A percentile compares a stretch with the other conserved stretches of the same genome.
Evolutionary conservation across 176 grass and related monocot species (phyloP).

Genomic region (Zizania latifolia): DNA sequence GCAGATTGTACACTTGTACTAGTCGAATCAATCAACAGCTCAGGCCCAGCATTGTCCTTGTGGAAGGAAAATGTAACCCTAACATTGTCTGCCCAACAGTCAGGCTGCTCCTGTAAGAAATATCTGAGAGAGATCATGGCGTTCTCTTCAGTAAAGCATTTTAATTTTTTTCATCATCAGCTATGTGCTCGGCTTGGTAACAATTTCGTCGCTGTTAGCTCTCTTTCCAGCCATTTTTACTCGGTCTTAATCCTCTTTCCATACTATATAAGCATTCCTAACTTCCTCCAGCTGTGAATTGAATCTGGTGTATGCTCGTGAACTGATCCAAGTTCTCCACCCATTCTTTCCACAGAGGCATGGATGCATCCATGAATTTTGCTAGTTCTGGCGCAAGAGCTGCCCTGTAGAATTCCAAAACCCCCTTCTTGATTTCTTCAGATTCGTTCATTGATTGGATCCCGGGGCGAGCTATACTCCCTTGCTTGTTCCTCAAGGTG

Average conservation of each 20-base stretch:
- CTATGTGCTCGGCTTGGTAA: not conserved
- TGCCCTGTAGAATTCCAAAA: conserved; percentile 52
- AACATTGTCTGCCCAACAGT: not conserved
- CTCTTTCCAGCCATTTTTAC: conserved; percentile 32
- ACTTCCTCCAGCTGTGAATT: conserved; percentile 70
- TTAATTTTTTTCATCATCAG: too few relatives aligned
- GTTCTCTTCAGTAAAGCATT: too few relatives aligned
- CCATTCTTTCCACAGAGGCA: conserved; percentile 85
- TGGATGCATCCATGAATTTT: conserved; percentile 53
- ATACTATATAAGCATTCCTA: conserved; percentile 51
- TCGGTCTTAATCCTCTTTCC: conserved; percentile 59
- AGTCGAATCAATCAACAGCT: not conserved
- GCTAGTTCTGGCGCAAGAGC: conserved; percentile 65
- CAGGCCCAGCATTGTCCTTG: too few relatives aligned
- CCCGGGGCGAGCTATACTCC: conserved; percentile 51
- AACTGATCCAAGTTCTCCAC: conserved; percentile 67
- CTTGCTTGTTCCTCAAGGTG: conserved; percentile 38
- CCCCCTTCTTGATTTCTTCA: conserved; percentile 40
- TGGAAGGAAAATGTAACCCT: too few relatives aligned
- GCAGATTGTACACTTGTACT: not conserved
- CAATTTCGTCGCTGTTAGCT: not conserved
- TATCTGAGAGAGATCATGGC: not conserved
- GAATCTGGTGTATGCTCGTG: conserved; percentile 51
- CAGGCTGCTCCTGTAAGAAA: not conserved
- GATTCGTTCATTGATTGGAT: conserved; percentile 61